Evolutionary conservation across 1,284 basidiomycete genomes (phyloP), one percentile per base, ranked within the genome.

Genomic region (Fomitopsis palustris): DNA sequence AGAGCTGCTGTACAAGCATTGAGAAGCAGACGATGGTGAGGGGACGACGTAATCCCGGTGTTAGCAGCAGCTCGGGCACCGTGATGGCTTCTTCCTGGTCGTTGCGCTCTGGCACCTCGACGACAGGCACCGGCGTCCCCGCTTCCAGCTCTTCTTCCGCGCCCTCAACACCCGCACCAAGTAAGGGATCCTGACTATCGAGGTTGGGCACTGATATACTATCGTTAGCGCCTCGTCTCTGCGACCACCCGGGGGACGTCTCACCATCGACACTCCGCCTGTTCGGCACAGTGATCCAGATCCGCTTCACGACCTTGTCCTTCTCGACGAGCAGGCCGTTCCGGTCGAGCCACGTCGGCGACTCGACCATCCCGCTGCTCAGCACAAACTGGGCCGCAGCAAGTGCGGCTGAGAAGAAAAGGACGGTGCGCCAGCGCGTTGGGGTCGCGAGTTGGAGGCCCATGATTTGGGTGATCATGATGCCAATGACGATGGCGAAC

Each of bases 401-500:
- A 12, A 91, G 69, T 1, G 73, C 72, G n/a, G 79, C 81, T 4
- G 92, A 92, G 54, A 88, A 73, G 58, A 86, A 72, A 19, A 92
- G 80, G 14, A 95, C 90, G 55, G 83, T 74, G 52, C 94, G 84
- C 93, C 93, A 96, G 45, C 78, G 71, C 25, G 76, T 78, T 0
- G 86, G 85, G 9, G 82, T 84, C 4, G 90, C 84, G 54, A 90
- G 76, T 54, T 75, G 74, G 35, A 92, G 74, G 12, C 90, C 89
- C 61, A 86, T 73, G 16, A 81, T 68, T 70, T 95, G 93, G 0
- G 92, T 89, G 25, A 84, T 72, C 80, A 93, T 88, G 62, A 96
- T 90, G 21, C 93, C 93, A 47, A 92, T 69, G 35, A 95, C 92
- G 67, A 95, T 92, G 29, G 84, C 88, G 38, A 96, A 77, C 69